Evolutionary conservation across 139 green algal species (phyloP).

Genomic region (Yamagishiella unicocca): DNA sequence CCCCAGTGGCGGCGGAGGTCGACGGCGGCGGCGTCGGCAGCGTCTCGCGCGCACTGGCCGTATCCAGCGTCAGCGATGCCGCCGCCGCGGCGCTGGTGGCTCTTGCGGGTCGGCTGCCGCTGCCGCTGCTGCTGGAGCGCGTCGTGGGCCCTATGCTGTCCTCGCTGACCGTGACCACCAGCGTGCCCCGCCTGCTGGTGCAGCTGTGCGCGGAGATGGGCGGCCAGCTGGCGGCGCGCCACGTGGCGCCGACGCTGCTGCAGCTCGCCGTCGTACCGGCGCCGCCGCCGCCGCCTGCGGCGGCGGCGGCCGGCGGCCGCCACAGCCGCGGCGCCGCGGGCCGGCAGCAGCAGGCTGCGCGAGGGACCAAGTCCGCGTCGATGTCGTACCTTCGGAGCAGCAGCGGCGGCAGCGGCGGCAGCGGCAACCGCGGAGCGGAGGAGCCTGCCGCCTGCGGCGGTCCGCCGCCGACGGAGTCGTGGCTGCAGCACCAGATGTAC

Average conservation of each 20-base stretch:
- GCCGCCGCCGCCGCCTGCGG: not conserved
- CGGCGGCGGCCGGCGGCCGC: no score
- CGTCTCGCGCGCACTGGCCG: slow-evolving; percentile 19
- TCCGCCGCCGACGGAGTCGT: not conserved
- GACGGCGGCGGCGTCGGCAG: not conserved
- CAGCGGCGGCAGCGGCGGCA: not conserved
- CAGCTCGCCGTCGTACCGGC: slow-evolving; percentile 5
- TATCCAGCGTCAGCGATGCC: not conserved
- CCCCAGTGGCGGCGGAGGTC: no score
- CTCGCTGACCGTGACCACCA: not conserved
- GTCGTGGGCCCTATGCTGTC: not conserved
- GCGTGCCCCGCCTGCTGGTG: slow-evolving; percentile 29
- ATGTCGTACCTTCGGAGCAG: no score
- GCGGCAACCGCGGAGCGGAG: not conserved
- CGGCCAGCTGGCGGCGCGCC: not conserved
- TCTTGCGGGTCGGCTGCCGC: slow-evolving; percentile 21
- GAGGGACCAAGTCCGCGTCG: no score
- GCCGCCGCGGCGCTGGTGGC: not conserved
- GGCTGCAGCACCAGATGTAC: slow-evolving; percentile 27
- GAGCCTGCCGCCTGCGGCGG: not conserved
- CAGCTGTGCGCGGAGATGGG: slow-evolving; percentile 22
- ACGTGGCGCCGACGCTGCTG: slow-evolving; percentile 39
- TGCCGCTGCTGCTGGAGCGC: slow-evolving; percentile 35
- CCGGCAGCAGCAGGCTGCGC: not conserved
- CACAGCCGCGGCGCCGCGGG: no score